Conservation (phyloP, 805 yeast species). For the Cyberlindnera maclurae region DNA sequence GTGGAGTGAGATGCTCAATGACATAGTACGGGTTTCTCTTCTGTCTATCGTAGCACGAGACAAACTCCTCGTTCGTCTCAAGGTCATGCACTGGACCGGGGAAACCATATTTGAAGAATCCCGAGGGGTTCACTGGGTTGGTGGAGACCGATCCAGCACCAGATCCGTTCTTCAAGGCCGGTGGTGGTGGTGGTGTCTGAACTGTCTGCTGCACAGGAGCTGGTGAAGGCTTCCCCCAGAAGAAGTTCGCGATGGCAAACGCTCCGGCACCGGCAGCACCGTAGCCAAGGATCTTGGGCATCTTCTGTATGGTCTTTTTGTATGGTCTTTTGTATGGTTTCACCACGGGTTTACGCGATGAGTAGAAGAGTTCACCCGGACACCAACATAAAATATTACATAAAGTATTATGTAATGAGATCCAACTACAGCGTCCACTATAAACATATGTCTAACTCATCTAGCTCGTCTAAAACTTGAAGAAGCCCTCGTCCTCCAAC, state of each 20-base stretch:
- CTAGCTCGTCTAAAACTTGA: constrained; percentile 33
- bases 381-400: too few relatives aligned
- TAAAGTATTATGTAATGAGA: too few relatives aligned
- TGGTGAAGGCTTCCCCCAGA: constrained; percentile 24
- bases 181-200: constrained; percentile 4
- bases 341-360: too few relatives aligned
- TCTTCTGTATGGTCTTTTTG: too few relatives aligned
- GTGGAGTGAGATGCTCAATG: constrained; percentile 79
- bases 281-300: constrained; percentile 20
- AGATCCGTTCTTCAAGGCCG: background rate
- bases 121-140: constrained; percentile 55
- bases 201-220: constrained; percentile 1
- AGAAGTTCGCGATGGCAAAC: constrained; percentile 27
- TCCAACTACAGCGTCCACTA: too few relatives aligned
- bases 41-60: constrained; percentile 80
- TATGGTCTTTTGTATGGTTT: too few relatives aligned
- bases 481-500: constrained; percentile 80
- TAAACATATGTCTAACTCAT: too few relatives aligned
- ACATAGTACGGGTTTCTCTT: constrained; percentile 83
- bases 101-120: constrained; percentile 83
- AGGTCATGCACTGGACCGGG: constrained; percentile 94
- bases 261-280: constrained; percentile 18
- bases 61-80: constrained; percentile 63
- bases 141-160: constrained; percentile 5
- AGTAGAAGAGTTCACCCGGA: too few relatives aligned